Evolutionary conservation across 208 protist species (phyloP).

Genomic region (Leptomonas seymouri): DNA sequence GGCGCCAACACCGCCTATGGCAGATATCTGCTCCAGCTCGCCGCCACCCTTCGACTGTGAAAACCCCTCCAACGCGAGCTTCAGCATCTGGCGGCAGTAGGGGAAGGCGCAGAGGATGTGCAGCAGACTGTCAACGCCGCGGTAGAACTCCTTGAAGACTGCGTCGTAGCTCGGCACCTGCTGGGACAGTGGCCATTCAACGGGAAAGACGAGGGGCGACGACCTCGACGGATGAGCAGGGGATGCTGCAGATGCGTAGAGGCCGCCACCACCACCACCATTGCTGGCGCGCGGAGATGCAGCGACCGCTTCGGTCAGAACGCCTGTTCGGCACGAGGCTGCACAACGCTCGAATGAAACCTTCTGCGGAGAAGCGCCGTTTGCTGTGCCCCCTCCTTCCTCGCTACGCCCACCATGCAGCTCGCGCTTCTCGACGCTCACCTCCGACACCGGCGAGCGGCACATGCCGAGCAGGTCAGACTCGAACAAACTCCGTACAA

Average conservation of each 20-base stretch:
- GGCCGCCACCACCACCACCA: not conserved
- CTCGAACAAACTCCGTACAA: conserved; percentile 79
- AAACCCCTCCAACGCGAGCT: conserved; percentile 55
- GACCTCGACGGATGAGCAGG: not conserved
- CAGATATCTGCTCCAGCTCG: conserved; percentile 43
- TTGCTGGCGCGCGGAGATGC: not conserved
- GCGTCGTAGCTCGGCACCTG: conserved; percentile 46
- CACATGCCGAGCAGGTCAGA: conserved; percentile 72
- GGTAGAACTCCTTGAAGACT: conserved; percentile 81
- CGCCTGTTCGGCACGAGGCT: not conserved
- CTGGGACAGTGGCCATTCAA: conserved; percentile 34
- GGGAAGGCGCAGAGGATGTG: conserved; percentile 81
- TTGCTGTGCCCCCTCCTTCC: not conserved
- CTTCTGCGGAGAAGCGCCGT: not conserved
- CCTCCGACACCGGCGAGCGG: conserved; percentile 64
- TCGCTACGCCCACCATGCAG: not conserved
- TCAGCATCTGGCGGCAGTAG: conserved; percentile 53
- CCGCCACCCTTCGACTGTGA: conserved; percentile 32
- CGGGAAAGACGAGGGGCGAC: not conserved
- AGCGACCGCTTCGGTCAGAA: not conserved
- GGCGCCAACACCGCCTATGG: conserved; percentile 63
- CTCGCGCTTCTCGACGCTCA: conserved; percentile 23
- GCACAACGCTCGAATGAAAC: not conserved
- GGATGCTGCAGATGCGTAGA: no score
- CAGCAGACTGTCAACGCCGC: conserved; percentile 60